Conservation (phyloP, 352 stramenopile genomes). For the Aphanomyces invadans region DNA sequence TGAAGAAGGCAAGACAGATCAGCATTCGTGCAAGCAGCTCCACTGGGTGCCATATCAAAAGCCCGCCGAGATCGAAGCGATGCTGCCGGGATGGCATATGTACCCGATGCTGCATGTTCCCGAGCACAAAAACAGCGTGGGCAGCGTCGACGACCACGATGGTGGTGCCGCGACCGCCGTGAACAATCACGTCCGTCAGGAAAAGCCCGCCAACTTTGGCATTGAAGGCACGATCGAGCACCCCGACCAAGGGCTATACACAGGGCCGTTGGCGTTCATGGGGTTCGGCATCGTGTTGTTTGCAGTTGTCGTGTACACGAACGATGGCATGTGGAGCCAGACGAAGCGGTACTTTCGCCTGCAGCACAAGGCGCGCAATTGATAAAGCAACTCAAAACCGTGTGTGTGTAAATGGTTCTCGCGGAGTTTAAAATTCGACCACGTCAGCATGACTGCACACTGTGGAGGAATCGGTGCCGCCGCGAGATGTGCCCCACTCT, state of each 20-base stretch:
- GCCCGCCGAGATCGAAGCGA: constrained; percentile 40
- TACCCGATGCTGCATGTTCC: no score
- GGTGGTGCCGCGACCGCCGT: constrained; percentile 1
- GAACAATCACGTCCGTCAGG: constrained; percentile 11
- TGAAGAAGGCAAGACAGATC: constrained; percentile 45
- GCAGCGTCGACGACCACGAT: constrained; percentile 1
- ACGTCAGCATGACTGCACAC: no score
- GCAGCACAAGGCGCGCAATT: constrained; percentile 7
- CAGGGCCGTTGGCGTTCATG: constrained; percentile 43
- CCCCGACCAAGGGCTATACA: constrained; percentile 38
- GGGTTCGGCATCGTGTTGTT: constrained; percentile 42
- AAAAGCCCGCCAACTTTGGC: constrained; percentile 26
- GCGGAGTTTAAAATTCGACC: no score
- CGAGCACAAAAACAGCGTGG: background rate
- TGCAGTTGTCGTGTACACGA: constrained; percentile 57
- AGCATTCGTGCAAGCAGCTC: constrained; percentile 50
- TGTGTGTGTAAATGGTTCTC: background rate
- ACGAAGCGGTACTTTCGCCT: constrained; percentile 29
- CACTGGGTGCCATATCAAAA: constrained; percentile 64
- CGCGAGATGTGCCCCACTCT: no score
- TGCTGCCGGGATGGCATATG: constrained; percentile 50
- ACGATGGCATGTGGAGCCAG: constrained; percentile 44
- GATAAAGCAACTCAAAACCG: background rate
- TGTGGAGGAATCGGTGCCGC: no score
- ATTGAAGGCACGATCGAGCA: constrained; percentile 29